A percentile compares a stretch with the other conserved stretches of the same genome.
Conservation (phyloP, 2,329 filamentous ascomycete species). For the Neonectria hederae region DNA sequence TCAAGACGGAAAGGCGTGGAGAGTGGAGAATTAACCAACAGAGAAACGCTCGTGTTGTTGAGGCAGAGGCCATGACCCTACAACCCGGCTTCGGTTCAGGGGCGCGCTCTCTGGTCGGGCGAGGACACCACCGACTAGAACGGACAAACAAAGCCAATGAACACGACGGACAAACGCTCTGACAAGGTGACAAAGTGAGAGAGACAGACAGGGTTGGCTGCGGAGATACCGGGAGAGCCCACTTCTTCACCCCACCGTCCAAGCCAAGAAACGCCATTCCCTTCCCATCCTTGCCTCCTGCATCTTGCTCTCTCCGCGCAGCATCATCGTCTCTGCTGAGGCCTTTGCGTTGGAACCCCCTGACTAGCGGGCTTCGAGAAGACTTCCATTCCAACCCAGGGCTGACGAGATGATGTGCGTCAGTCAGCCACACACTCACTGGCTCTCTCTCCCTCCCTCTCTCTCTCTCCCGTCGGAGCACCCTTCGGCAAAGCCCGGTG, state of each 20-base stretch:
- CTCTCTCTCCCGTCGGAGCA: not conserved
- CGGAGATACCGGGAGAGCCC: not conserved
- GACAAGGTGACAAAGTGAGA: too few relatives aligned
- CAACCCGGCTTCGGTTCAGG: not conserved
- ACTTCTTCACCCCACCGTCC: not conserved
- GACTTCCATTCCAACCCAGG: conserved; percentile 17
- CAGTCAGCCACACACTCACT: not conserved
- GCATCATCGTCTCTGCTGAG: too few relatives aligned
- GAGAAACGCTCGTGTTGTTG: too few relatives aligned
- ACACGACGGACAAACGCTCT: too few relatives aligned
- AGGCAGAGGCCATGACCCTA: too few relatives aligned
- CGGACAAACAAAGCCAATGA: too few relatives aligned
- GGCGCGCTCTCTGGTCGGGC: not conserved
- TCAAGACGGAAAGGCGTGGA: too few relatives aligned
- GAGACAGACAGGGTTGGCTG: not conserved
- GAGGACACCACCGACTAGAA: not conserved
- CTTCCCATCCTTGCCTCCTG: not conserved
- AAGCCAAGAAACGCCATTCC: not conserved
- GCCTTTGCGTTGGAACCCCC: not conserved
- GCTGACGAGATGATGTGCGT: conserved; percentile 25
- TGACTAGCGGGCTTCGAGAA: conserved; percentile 23
- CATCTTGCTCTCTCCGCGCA: too few relatives aligned
- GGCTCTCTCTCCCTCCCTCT: not conserved
- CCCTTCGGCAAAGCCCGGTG: conserved; percentile 15
- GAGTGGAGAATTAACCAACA: too few relatives aligned